A percentile compares a stretch with the other conserved stretches of the same genome.
phyloP scores from a whole-genome alignment of 2,329 filamentous ascomycete genomes.

The Trichothecium roseum region DNA sequence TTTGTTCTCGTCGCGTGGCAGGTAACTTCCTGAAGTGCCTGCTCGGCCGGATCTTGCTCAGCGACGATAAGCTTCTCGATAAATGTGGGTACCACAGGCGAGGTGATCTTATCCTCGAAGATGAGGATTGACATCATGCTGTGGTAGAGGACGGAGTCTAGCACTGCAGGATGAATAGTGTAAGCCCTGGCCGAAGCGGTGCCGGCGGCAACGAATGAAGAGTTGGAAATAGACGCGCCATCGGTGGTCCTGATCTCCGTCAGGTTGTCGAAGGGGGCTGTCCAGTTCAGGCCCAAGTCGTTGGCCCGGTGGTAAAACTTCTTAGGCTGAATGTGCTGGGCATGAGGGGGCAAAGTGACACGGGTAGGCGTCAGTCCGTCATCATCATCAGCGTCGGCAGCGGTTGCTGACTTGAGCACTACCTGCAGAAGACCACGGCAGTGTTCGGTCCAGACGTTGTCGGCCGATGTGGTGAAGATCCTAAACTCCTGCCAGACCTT shows the following conservation, averaged over 20 bases:
- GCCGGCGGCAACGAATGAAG: slow-evolving; percentile 1
- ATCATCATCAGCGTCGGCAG: slow-evolving; percentile 3
- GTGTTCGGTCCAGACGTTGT: slow-evolving; percentile 13
- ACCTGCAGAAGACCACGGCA: slow-evolving; percentile 14
- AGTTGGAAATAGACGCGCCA: slow-evolving; percentile 6
- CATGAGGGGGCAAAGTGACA: slow-evolving; percentile 4
- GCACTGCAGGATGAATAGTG: slow-evolving; percentile 7
- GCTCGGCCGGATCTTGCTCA: slow-evolving; percentile 2
- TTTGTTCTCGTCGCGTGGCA: slow-evolving; percentile 2
- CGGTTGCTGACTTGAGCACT: slow-evolving; percentile 1
- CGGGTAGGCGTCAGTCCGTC: slow-evolving; percentile 3
- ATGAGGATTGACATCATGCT: slow-evolving; percentile 1
- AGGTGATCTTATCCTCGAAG: no score
- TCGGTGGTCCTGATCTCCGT: slow-evolving; percentile 4
- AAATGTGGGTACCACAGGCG: no score
- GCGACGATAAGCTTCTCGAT: not conserved
- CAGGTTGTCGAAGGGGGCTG: slow-evolving; percentile 8
- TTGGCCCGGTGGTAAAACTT: slow-evolving; percentile 7
- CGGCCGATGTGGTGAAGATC: slow-evolving; percentile 10
- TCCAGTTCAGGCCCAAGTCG: slow-evolving; percentile 8
- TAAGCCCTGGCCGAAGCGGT: not conserved
- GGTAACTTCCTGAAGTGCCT: slow-evolving; percentile 5
- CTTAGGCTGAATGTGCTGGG: slow-evolving; percentile 3
- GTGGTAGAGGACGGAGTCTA: slow-evolving; percentile 5
- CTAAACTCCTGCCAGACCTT: slow-evolving; percentile 13